These are phyloP conservation scores for Aspergillus haitiensis DNA, from an alignment of 495 filamentous ascomycete species.

Conservation along the genomic window DNA sequence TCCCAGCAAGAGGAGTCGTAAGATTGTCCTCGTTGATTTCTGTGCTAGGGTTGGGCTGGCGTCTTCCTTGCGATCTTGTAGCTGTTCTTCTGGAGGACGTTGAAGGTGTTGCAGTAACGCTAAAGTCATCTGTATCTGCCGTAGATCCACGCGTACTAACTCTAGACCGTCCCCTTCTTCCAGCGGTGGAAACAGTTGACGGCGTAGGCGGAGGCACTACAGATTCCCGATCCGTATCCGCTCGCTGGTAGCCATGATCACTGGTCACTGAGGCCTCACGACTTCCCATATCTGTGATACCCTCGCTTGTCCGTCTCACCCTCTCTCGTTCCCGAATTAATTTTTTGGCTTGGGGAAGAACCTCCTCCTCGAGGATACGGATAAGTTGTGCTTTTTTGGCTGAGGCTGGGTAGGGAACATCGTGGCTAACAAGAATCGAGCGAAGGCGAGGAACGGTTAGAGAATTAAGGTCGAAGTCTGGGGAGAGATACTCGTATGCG, in stretches of 20 bases:
- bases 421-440: slow-evolving; percentile 83
- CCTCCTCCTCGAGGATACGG: slow-evolving; percentile 74
- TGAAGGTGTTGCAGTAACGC: slow-evolving; percentile 34
- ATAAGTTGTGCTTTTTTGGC: slow-evolving; percentile 88
- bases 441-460: slow-evolving; percentile 85
- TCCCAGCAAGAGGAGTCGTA: slow-evolving; percentile 37
- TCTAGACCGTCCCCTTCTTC: slow-evolving; percentile 38
- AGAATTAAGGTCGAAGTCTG: slow-evolving; percentile 77
- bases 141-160: slow-evolving; percentile 42
- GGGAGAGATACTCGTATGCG: slow-evolving; percentile 75
- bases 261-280: slow-evolving; percentile 51
- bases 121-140: slow-evolving; percentile 37
- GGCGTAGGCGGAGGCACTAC: slow-evolving; percentile 51
- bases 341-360: slow-evolving; percentile 73
- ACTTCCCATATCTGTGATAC: slow-evolving; percentile 78
- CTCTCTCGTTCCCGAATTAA: slow-evolving; percentile 70
- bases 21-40: slow-evolving; percentile 44
- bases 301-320: slow-evolving; percentile 76
- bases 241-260: slow-evolving; percentile 42
- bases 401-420: slow-evolving; percentile 77
- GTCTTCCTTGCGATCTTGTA: slow-evolving; percentile 51
- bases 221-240: slow-evolving; percentile 34
- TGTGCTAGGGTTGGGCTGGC: slow-evolving; percentile 53
- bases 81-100: slow-evolving; percentile 32
- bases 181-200: slow-evolving; percentile 45